phyloP scores from a whole-genome alignment of 2,329 filamentous ascomycete genomes.

The Lasiodiplodia gonubiensis region DNA sequence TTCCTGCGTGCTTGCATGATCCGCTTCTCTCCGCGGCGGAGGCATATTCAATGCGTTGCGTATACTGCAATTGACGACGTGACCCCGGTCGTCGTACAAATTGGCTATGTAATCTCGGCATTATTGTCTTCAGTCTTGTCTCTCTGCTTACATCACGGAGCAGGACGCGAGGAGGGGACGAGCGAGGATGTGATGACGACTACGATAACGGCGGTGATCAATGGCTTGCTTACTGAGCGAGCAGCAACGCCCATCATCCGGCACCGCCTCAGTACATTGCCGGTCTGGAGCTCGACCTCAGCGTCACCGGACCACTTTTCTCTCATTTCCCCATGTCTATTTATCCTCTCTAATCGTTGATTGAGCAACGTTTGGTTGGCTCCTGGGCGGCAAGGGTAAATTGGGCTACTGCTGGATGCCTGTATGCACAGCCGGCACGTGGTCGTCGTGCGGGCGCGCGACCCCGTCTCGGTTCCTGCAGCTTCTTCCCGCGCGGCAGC shows the following conservation, averaged over 20 bases:
- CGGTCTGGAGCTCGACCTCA: constrained; percentile 4
- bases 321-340: background rate
- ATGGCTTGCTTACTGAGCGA: constrained; percentile 27
- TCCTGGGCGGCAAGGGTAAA: background rate
- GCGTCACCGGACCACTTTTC: background rate
- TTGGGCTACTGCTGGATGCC: background rate
- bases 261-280: background rate
- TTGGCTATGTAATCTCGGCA: background rate
- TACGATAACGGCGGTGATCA: constrained; percentile 17
- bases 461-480: constrained; percentile 23
- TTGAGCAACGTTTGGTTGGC: background rate
- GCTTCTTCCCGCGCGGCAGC: background rate
- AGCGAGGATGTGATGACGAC: constrained; percentile 18
- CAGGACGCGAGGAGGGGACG: background rate
- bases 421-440: background rate
- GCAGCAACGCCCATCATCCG: constrained; percentile 4
- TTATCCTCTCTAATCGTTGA: background rate
- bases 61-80: background rate
- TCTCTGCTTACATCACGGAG: constrained; percentile 16
- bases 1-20: background rate
- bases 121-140: background rate
- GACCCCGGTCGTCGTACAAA: background rate
- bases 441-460: constrained; percentile 4
- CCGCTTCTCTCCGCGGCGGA: background rate
- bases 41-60: constrained; percentile 5